Base-by-base conservation (phyloP, 2,329 filamentous ascomycete species). In the Davidsoniella eucalypti region DNA sequence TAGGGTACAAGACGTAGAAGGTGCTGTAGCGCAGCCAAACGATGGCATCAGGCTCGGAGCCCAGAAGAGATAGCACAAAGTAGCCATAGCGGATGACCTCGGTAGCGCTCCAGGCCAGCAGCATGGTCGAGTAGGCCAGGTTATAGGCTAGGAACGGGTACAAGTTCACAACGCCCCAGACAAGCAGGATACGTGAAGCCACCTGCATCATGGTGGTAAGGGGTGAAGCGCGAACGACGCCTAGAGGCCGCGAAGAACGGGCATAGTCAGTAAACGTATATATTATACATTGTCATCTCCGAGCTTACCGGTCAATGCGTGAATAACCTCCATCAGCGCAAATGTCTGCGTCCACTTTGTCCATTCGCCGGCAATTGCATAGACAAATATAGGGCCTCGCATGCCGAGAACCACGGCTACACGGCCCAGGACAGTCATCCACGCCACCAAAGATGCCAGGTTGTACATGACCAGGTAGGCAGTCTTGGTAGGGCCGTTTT, bases 1-100 rank as follows among this genome's bases (percentile, higher is more conserved):
- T 63, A 1, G 92, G 92, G 66, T 98, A 98, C 18, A 98, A 75
- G 37, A 95, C 68, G 59, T 86, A 87, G 67, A 98, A 98, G 6
- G 85, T 87, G 64, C 93, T 94, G 67, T 95, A 88, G 58, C 87
- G 73, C 65, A 93, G 69, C 84, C 87, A 94, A 37, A 78, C 78
- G 61, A 94, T 73, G 53, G 72, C 68, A 0, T 59, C 62, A 0
- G 87, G 85, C 26, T 83, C 76, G 53, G 66, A 61, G 25, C 76
- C 72, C 55, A 70, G 67, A 29, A 92, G 74, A 58, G 78, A 79
- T 59, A 87, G 72, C 36, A 84, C 83, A 63, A 96, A 96, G 72
- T 85, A 98, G 44, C 78, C 76, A 73, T 98, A 98, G 50, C 92
- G 82, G 59, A 95, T 82, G 49, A 94, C 84, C 68, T 98, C 92